Evolutionary conservation across 2,329 filamentous ascomycete species (phyloP).

Genomic region (Ophiostoma sp.): DNA sequence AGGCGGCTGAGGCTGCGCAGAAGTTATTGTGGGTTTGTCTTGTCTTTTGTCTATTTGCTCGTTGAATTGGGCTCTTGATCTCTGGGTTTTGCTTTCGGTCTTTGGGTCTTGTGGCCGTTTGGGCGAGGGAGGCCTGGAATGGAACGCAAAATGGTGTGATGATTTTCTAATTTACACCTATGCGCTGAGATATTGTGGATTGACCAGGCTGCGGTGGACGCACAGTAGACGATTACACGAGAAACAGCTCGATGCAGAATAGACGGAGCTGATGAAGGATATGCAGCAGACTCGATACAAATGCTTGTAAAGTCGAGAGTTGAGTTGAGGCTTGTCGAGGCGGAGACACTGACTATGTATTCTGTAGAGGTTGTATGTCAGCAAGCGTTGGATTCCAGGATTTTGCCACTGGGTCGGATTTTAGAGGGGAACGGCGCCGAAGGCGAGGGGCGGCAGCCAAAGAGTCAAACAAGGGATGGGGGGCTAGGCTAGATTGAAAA

Average conservation of each 20-base stretch:
- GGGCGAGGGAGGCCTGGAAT: not conserved
- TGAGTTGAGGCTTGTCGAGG: conserved; percentile 3
- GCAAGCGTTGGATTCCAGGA: conserved; percentile 20
- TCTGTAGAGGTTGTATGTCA: conserved; percentile 19
- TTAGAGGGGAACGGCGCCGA: conserved; percentile 21
- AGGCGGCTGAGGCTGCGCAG: conserved; percentile 19
- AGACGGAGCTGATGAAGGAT: not conserved
- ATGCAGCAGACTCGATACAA: not conserved
- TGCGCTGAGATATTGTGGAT: not conserved
- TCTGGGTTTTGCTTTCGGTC: not conserved
- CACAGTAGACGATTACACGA: not conserved
- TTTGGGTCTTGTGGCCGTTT: not conserved
- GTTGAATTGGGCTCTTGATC: conserved; percentile 4
- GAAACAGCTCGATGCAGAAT: not conserved
- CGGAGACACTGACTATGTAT: conserved; percentile 2
- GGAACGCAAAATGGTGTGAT: conserved; percentile 12
- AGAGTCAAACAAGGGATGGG: conserved; percentile 13
- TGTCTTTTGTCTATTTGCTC: conserved; percentile 5
- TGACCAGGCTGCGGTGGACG: not conserved
- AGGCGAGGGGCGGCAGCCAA: conserved; percentile 16
- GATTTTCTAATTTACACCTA: not conserved
- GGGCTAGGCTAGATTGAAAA: not conserved
- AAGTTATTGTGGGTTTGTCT: conserved; percentile 7
- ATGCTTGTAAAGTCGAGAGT: conserved; percentile 19
- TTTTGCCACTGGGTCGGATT: conserved; percentile 25